A percentile compares a stretch with the other conserved stretches of the same genome.
These are phyloP conservation scores for Magnolia changhungtana DNA, from an alignment of 164 flowering plant species.

Conservation along the genomic window DNA sequence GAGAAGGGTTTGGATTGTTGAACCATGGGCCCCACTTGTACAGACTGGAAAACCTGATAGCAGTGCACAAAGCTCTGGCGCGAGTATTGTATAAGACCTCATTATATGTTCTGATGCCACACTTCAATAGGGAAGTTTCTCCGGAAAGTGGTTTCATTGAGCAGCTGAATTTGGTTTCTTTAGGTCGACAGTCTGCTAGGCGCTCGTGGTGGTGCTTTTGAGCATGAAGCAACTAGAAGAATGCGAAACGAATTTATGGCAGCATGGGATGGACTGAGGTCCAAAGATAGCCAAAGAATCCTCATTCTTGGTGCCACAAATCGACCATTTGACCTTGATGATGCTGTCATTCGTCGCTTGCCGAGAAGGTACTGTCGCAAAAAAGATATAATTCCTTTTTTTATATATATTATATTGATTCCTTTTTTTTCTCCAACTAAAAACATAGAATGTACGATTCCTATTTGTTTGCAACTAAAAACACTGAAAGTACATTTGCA, in stretches of 20 bases:
- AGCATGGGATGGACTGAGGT: conserved; percentile 98
- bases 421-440: too few species aligned
- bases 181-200: conserved; percentile 98
- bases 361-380: conserved; percentile 70
- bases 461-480: too few species aligned
- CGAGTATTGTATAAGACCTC: background rate
- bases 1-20: too few species aligned
- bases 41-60: too few species aligned
- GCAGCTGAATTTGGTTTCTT: conserved; percentile 10
- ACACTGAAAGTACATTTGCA: too few species aligned
- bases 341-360: conserved; percentile 96
- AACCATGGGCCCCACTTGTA: too few species aligned
- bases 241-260: conserved; percentile 99
- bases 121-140: background rate
- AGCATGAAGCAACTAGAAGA: conserved; percentile 98
- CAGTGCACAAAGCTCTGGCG: too few species aligned
- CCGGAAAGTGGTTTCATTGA: background rate
- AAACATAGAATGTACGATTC: too few species aligned
- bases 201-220: conserved; percentile 95
- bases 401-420: too few species aligned
- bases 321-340: conserved; percentile 98
- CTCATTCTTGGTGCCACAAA: conserved; percentile 98
- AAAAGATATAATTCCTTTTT: background rate
- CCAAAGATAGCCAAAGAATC: conserved; percentile 95
- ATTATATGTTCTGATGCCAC: background rate